A percentile compares a stretch with the other conserved stretches of the same genome.
Conservation (phyloP, 2,329 filamentous ascomycete genomes). For the Ustulina deusta region DNA sequence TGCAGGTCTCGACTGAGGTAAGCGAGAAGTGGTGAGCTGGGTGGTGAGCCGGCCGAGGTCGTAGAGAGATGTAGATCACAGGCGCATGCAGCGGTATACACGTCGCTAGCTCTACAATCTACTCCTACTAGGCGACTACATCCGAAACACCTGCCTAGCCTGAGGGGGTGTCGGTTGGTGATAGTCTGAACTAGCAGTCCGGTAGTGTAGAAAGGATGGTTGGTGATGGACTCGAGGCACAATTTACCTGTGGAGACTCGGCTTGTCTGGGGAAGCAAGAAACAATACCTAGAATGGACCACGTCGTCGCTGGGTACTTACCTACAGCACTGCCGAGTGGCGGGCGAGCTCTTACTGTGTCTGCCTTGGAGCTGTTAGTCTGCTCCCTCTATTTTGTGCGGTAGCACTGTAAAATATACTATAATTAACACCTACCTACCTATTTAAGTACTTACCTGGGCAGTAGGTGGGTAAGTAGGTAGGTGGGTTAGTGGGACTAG, state of each 20-base stretch:
- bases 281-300: slow-evolving; percentile 13
- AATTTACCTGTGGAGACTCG: slow-evolving; percentile 23
- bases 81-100: slow-evolving; percentile 18
- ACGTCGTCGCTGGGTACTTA: slow-evolving; percentile 9
- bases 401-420: background rate
- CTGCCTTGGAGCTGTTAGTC: no score
- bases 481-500: background rate
- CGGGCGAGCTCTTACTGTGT: background rate
- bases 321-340: background rate
- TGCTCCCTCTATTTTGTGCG: background rate
- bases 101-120: slow-evolving; percentile 10
- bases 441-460: background rate
- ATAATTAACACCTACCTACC: background rate
- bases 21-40: slow-evolving; percentile 23
- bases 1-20: slow-evolving; percentile 15
- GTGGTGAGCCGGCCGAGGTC: slow-evolving; percentile 22
- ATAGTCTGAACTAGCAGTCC: background rate
- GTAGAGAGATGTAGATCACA: slow-evolving; percentile 23
- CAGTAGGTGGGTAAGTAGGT: no score
- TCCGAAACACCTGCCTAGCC: slow-evolving; percentile 6
- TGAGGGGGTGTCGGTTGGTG: slow-evolving; percentile 5
- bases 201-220: slow-evolving; percentile 2
- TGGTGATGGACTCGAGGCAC: slow-evolving; percentile 25
- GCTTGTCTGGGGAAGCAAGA: slow-evolving; percentile 26
- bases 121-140: background rate